Percentiles rank a stretch among this genome's conserved stretches.
These are phyloP conservation scores for Phoma sp. DNA, from an alignment of 2,329 filamentous ascomycete genomes.

Conservation along the genomic window DNA sequence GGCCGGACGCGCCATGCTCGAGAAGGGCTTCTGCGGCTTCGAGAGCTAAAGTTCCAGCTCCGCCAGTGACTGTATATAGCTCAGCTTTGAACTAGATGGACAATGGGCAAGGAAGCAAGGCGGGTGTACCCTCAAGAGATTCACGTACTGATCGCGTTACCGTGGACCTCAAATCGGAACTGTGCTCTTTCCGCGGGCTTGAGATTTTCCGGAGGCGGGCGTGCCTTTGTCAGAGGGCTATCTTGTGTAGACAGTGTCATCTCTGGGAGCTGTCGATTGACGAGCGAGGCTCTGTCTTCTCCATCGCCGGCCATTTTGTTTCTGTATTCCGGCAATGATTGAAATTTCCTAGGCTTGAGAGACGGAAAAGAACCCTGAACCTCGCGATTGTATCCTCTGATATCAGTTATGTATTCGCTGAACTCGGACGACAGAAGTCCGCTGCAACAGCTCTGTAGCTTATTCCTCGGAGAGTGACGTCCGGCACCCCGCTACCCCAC, in stretches of 20 bases:
- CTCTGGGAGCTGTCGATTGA: constrained; percentile 53
- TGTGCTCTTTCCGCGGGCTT: constrained; percentile 51
- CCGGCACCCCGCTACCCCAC: constrained; percentile 10
- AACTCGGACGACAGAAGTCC: constrained; percentile 16
- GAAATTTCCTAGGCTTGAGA: too few species aligned
- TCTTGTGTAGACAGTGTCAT: constrained; percentile 58
- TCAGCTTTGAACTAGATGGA: constrained; percentile 1
- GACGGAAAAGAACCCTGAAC: neutral
- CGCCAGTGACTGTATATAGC: constrained; percentile 62
- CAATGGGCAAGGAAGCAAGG: neutral
- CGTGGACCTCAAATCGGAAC: constrained; percentile 58
- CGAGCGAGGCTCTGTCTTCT: constrained; percentile 52
- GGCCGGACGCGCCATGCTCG: constrained; percentile 67
- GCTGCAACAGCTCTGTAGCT: constrained; percentile 10
- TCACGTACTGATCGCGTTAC: constrained; percentile 59
- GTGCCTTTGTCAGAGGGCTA: constrained; percentile 51
- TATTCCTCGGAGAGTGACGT: constrained; percentile 7
- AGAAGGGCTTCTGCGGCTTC: constrained; percentile 66
- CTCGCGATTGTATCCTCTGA: neutral
- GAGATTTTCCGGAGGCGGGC: constrained; percentile 51
- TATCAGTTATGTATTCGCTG: constrained; percentile 4
- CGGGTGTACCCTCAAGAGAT: constrained; percentile 18
- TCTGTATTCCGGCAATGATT: neutral
- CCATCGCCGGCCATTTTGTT: constrained; percentile 43
- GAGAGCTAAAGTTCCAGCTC: constrained; percentile 68